A percentile compares a stretch with the other conserved stretches of the same genome.
Evolutionary conservation across 805 yeast species (phyloP).

Genomic region (Dipodascopsis uninucleata): DNA sequence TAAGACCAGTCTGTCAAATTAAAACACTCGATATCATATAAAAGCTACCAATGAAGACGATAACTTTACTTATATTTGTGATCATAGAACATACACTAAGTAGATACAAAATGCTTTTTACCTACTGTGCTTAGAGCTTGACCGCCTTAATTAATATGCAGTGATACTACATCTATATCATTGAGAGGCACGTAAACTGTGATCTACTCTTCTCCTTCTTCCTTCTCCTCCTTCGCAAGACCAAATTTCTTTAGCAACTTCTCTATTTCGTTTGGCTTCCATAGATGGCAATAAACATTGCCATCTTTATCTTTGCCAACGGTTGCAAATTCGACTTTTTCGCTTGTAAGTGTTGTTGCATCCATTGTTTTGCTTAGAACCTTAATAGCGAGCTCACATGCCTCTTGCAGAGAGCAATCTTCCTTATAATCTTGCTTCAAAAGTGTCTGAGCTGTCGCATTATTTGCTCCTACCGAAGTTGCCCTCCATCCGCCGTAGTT

Average conservation of each 20-base stretch:
- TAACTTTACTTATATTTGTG: no score
- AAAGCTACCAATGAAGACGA: no score
- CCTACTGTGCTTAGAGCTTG: no score
- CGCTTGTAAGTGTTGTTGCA: constrained; percentile 75
- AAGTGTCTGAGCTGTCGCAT: constrained; percentile 91
- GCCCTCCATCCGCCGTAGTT: constrained; percentile 99
- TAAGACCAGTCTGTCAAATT: no score
- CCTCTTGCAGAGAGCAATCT: constrained; percentile 60
- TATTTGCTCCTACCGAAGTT: constrained; percentile 93
- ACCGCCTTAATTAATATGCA: no score
- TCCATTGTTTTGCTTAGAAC: constrained; percentile 94
- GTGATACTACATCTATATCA: no score
- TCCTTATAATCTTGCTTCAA: constrained; percentile 93
- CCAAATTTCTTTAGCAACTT: constrained; percentile 67
- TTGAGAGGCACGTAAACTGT: no score
- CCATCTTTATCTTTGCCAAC: constrained; percentile 50
- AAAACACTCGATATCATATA: no score
- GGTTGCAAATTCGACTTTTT: constrained; percentile 91
- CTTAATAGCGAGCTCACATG: constrained; percentile 82
- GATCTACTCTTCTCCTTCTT: constrained; percentile 41
- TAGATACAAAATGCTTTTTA: no score
- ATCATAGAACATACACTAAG: no score
- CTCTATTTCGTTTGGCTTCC: constrained; percentile 77
- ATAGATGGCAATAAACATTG: constrained; percentile 62
- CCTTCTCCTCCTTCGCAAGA: constrained; percentile 56